A percentile compares a stretch with the other conserved stretches of the same genome.
These are phyloP conservation scores for Amanita pseudoporphyria DNA, from an alignment of 768 basidiomycete genomes.

Conservation along the genomic window DNA sequence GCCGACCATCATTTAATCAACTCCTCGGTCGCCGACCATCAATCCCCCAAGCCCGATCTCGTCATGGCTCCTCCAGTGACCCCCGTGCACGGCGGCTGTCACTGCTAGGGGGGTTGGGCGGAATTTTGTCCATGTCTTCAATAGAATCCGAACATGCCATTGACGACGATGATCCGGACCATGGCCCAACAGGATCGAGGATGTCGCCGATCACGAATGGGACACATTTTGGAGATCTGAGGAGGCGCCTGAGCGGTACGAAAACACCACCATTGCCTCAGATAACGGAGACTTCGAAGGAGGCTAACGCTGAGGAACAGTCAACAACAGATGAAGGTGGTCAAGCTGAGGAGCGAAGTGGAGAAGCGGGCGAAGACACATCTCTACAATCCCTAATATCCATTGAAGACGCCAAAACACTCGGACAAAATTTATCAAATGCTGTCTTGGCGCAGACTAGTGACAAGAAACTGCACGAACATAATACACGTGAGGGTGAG, in stretches of 20 bases:
- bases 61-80: conserved; percentile 6
- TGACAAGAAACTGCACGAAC: conserved; percentile 9
- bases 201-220: not conserved
- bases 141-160: conserved; percentile 4
- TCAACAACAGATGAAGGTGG: not conserved
- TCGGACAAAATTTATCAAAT: conserved; percentile 34
- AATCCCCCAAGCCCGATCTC: conserved; percentile 9
- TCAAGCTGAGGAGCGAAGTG: not conserved
- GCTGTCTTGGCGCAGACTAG: conserved; percentile 24
- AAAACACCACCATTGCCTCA: conserved; percentile 7
- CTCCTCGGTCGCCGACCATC: conserved; percentile 17
- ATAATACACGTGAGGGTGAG: conserved; percentile 5
- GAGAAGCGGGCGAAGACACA: not conserved
- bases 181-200: not conserved
- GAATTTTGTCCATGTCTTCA: conserved; percentile 30
- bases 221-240: not conserved
- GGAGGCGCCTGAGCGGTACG: not conserved
- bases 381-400: conserved; percentile 10
- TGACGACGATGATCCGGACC: conserved; percentile 3
- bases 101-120: conserved; percentile 16
- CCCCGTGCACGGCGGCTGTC: conserved; percentile 6
- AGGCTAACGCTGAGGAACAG: not conserved
- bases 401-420: conserved; percentile 22
- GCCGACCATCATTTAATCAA: conserved; percentile 21
- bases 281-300: conserved; percentile 2